Conservation (phyloP, 1,139 yeast species). For the Yamadazyma atmosphaerica region DNA sequence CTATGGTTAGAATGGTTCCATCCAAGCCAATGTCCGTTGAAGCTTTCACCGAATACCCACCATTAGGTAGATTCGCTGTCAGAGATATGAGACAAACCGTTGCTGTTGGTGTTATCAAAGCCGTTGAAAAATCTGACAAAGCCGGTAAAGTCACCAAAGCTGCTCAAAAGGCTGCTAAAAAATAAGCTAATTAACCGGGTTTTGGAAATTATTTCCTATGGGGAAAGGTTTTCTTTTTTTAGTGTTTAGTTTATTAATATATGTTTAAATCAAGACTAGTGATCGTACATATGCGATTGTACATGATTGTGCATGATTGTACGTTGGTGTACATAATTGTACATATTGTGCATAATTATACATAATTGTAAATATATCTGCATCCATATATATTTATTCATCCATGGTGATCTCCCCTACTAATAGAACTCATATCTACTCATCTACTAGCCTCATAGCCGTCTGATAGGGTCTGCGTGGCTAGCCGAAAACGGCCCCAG, state of each 20-base stretch:
- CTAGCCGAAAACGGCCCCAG: no score
- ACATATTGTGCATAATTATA: no score
- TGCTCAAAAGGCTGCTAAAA: slow-evolving; percentile 97
- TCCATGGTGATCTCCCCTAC: no score
- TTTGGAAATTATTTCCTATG: slow-evolving; percentile 1
- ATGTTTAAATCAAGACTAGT: no score
- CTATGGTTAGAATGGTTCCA: slow-evolving; percentile 76
- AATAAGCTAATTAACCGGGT: slow-evolving; percentile 49
- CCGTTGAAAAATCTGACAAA: slow-evolving; percentile 92
- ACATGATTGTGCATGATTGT: no score
- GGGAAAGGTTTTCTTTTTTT: slow-evolving; percentile 2
- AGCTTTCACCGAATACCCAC: slow-evolving; percentile 97
- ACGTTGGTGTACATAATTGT: no score
- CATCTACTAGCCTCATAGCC: no score
- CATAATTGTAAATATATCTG: no score
- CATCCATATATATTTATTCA: no score
- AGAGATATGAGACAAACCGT: slow-evolving; percentile 99
- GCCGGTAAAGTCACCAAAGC: slow-evolving; percentile 99
- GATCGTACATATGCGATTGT: no score
- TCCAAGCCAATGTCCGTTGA: slow-evolving; percentile 98
- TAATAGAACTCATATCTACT: no score
- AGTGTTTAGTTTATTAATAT: slow-evolving; percentile 4
- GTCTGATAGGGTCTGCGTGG: no score
- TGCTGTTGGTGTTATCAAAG: slow-evolving; percentile 99
- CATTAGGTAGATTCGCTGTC: slow-evolving; percentile 99